phyloP scores from a whole-genome alignment of 768 basidiomycete genomes.

The Macrolepiota albuminosa region DNA sequence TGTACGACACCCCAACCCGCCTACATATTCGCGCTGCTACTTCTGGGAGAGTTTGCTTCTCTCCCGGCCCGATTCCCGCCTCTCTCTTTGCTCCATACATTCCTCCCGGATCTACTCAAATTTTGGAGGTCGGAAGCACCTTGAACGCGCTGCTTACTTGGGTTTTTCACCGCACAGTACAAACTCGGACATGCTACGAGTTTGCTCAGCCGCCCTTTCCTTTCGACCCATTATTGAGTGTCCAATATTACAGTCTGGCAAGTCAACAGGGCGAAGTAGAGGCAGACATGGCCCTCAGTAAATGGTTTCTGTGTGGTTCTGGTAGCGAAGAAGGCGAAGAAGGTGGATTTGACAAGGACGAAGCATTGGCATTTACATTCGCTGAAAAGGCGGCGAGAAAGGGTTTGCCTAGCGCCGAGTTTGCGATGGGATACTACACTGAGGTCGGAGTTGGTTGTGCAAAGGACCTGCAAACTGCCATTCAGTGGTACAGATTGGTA shows the following conservation, averaged over 20 bases:
- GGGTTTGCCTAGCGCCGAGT: constrained; percentile 78
- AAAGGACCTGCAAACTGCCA: constrained; percentile 59
- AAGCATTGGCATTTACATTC: constrained; percentile 79
- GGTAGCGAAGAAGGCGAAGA: constrained; percentile 33
- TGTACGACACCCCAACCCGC: constrained; percentile 82
- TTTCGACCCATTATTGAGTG: constrained; percentile 84
- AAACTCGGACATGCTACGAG: constrained; percentile 93
- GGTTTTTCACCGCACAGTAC: constrained; percentile 83
- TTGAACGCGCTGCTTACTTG: constrained; percentile 84
- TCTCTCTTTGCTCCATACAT: constrained; percentile 51
- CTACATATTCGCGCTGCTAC: constrained; percentile 83
- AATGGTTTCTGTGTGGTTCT: constrained; percentile 92
- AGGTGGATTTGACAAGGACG: constrained; percentile 80
- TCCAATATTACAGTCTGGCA: constrained; percentile 85
- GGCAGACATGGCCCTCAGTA: constrained; percentile 94
- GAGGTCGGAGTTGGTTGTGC: constrained; percentile 86
- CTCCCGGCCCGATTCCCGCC: constrained; percentile 44
- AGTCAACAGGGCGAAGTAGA: constrained; percentile 85
- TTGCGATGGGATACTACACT: constrained; percentile 93
- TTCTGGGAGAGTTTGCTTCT: constrained; percentile 79
- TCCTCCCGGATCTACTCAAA: constrained; percentile 41
- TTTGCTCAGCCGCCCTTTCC: constrained; percentile 81
- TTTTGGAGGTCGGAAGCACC: constrained; percentile 68
- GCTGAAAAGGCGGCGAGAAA: constrained; percentile 82
- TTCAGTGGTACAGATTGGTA: constrained; percentile 70